Evolutionary conservation across 495 filamentous ascomycete genomes (phyloP), one percentile per base, ranked within the genome.

Genomic region (Lepraria neglecta): DNA sequence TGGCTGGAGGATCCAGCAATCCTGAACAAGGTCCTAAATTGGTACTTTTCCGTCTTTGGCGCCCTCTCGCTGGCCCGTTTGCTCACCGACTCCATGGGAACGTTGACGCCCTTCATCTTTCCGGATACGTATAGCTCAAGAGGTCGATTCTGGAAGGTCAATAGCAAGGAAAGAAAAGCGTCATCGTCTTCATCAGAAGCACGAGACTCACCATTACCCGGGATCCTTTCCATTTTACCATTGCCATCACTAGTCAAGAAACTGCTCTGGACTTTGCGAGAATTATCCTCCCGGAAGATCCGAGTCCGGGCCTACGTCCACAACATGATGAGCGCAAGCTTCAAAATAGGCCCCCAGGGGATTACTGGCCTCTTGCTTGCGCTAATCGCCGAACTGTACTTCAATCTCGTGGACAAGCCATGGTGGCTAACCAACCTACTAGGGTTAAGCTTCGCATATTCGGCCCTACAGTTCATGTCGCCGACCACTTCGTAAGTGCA

Each of bases 401-500:
- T 92, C 72, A 86, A 90, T 64, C 75, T 86, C 31, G 78, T 87
- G 11, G 75, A 74, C 3, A 92, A 88, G 66, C 80, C 84, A 44
- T 89, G 88, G 89, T 87, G 81, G 68, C 70, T 96, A 55, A 94
- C 89, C 30, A 97, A 98, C 69, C 76, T 96, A 45, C 80, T 96
- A 67, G 91, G 90, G 6, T 87, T 92, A 67, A 85, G 83, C 21
- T 90, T 96, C 73, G 89, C 85, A 68, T 98, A 98, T 69, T 80
- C 80, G 17, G 79, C 88, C 19, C 75, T 98, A 44, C 82, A 90
- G 59, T 73, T 96, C 62, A 82, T 98, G 76, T 96, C 92, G 3
- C 95, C 94, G 0, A 94, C 91, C 0, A 95, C 88, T 0, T 96
- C 96, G 68, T 38, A 38, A 38, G 33, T 38, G 6, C 33, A 38